Evolutionary conservation across 345 rosid species (phyloP).

Genomic region (Toxicodendron radicans): DNA sequence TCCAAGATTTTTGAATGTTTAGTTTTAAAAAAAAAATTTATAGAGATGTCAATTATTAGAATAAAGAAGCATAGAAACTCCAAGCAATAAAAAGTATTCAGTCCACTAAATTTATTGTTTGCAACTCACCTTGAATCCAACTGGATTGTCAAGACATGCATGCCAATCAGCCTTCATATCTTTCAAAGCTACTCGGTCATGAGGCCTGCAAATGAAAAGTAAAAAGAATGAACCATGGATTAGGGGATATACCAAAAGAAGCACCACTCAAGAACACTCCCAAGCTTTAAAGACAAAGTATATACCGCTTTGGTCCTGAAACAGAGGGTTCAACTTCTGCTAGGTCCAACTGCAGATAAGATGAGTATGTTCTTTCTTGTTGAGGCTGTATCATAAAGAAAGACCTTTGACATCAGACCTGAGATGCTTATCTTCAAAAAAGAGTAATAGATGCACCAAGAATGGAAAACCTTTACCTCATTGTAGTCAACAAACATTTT

Average conservation of each 20-base stretch:
- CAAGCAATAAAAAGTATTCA: not conserved
- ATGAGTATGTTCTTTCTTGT: slow-evolving; percentile 68
- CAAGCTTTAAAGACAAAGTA: not conserved
- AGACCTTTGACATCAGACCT: slow-evolving; percentile 5
- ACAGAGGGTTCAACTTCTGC: slow-evolving; percentile 79
- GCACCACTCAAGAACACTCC: not conserved
- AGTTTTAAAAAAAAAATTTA: not conserved
- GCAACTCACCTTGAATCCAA: slow-evolving; percentile 73
- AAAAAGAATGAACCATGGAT: not conserved
- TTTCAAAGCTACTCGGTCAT: slow-evolving; percentile 76
- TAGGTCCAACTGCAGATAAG: slow-evolving; percentile 71
- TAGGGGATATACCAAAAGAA: not conserved
- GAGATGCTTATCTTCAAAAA: not conserved
- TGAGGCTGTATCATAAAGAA: slow-evolving; percentile 52
- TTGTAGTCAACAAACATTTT: slow-evolving; percentile 82
- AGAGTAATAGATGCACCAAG: slow-evolving; percentile 1
- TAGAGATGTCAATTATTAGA: not conserved
- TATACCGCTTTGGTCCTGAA: slow-evolving; percentile 91
- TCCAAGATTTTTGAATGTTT: not conserved
- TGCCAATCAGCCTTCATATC: slow-evolving; percentile 94
- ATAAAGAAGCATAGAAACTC: slow-evolving; percentile 1
- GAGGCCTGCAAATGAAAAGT: slow-evolving; percentile 52
- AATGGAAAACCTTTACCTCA: slow-evolving; percentile 49
- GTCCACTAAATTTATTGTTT: not conserved
- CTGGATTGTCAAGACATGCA: slow-evolving; percentile 68